Conservation (phyloP, 768 basidiomycete genomes). For the Collybia sordida region DNA sequence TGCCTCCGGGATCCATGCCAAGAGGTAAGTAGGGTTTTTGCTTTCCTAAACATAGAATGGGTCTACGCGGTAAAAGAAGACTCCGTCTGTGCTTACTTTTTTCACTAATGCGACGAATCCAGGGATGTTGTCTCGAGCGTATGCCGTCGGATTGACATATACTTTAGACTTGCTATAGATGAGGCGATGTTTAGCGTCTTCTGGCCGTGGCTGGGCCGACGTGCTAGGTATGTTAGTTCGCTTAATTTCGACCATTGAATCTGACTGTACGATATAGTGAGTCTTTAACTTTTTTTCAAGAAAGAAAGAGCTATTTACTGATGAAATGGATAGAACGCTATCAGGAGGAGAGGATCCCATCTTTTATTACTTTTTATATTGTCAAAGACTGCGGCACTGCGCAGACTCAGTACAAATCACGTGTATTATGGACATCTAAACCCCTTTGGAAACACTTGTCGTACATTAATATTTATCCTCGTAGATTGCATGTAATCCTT, state of each 20-base stretch:
- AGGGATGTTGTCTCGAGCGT: conserved; percentile 88
- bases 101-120: conserved; percentile 94
- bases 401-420: background rate
- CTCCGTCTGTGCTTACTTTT: conserved; percentile 44
- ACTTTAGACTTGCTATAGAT: conserved; percentile 93
- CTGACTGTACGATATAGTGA: conserved; percentile 30
- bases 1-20: conserved; percentile 93
- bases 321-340: conserved; percentile 45
- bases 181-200: conserved; percentile 70
- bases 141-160: conserved; percentile 92
- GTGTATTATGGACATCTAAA: conserved; percentile 36
- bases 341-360: conserved; percentile 37
- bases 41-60: conserved; percentile 52
- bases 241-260: conserved; percentile 79
- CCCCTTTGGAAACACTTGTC: conserved; percentile 83
- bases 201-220: conserved; percentile 18
- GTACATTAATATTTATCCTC: conserved; percentile 89
- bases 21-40: conserved; percentile 69
- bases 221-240: conserved; percentile 31
- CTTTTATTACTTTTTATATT: background rate
- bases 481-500: conserved; percentile 63
- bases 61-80: conserved; percentile 23
- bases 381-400: conserved; percentile 1
- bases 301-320: conserved; percentile 31
- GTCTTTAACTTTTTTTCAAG: background rate